A percentile compares a stretch with the other conserved stretches of the same genome.
phyloP scores from a whole-genome alignment of 164 flowering plant species.

The Aristolochia californica region DNA sequence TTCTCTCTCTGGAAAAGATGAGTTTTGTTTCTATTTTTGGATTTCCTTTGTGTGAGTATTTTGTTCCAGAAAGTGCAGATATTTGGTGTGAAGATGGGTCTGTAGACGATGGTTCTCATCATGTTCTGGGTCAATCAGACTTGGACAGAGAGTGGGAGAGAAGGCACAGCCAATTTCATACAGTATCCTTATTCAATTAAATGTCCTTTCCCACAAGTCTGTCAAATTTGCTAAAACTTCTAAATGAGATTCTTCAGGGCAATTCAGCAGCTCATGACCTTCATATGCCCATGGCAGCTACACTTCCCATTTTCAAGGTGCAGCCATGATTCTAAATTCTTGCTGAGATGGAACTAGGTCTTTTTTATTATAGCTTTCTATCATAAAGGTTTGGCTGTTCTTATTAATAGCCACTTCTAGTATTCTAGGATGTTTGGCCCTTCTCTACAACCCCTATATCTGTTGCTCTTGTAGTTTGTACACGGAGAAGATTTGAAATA shows the following conservation, averaged over 20 bases:
- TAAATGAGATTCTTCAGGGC: not conserved
- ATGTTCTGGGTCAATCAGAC: conserved; percentile 26
- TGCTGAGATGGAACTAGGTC: too few species aligned
- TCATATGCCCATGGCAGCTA: too few species aligned
- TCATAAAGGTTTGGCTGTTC: too few species aligned
- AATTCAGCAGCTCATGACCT: not conserved
- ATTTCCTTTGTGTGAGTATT: not conserved
- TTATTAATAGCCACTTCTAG: too few species aligned
- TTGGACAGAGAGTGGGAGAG: conserved; percentile 60
- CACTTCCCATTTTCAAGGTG: too few species aligned
- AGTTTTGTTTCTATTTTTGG: not conserved
- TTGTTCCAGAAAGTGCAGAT: conserved; percentile 20
- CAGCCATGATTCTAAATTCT: too few species aligned
- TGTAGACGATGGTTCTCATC: conserved; percentile 23
- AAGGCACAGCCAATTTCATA: conserved; percentile 48
- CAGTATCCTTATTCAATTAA: conserved; percentile 26
- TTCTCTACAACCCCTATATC: too few species aligned
- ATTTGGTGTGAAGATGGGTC: conserved; percentile 36
- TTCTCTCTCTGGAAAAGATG: too few species aligned
- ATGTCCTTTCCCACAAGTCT: not conserved
- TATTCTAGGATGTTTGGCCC: too few species aligned
- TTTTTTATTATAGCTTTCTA: too few species aligned
- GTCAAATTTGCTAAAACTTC: not conserved
- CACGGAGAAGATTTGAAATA: too few species aligned
- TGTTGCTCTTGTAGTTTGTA: too few species aligned